A percentile compares a stretch with the other conserved stretches of the same genome.
Evolutionary conservation across 2,329 filamentous ascomycete genomes (phyloP).

Genomic region (Penicillium sp.): DNA sequence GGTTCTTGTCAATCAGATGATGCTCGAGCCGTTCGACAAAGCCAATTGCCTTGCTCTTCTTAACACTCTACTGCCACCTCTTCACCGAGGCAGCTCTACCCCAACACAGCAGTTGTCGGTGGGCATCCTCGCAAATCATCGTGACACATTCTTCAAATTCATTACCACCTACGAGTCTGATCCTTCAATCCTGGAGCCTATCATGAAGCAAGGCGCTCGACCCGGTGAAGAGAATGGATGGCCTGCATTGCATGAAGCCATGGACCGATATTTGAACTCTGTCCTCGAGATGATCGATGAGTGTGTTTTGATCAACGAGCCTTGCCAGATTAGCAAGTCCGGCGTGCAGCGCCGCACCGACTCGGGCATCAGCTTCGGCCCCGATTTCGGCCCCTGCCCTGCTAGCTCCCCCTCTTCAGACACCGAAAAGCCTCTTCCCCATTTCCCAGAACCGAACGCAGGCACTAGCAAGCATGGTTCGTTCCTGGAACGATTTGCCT

Average conservation of each 20-base stretch:
- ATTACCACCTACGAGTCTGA: slow-evolving; percentile 57
- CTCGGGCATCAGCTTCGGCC: slow-evolving; percentile 60
- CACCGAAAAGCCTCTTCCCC: slow-evolving; percentile 42
- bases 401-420: slow-evolving; percentile 21
- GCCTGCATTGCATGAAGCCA: slow-evolving; percentile 46
- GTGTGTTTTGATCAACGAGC: slow-evolving; percentile 51
- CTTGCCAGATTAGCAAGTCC: slow-evolving; percentile 33
- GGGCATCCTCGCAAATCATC: slow-evolving; percentile 54
- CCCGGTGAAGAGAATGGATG: slow-evolving; percentile 56
- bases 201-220: slow-evolving; percentile 54
- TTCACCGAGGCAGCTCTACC: slow-evolving; percentile 41
- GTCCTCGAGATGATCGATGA: slow-evolving; percentile 63
- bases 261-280: slow-evolving; percentile 58
- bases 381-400: slow-evolving; percentile 46
- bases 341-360: slow-evolving; percentile 44
- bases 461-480: slow-evolving; percentile 41
- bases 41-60: slow-evolving; percentile 66
- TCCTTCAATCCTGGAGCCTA: slow-evolving; percentile 49
- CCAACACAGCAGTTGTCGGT: slow-evolving; percentile 54
- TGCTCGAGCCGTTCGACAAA: slow-evolving; percentile 61
- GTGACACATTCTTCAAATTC: slow-evolving; percentile 62
- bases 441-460: slow-evolving; percentile 28
- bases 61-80: slow-evolving; percentile 64
- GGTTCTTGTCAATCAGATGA: slow-evolving; percentile 65
- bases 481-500: slow-evolving; percentile 57